Base-by-base conservation (phyloP, 2,329 filamentous ascomycete genomes). In the Cladosporium velox region DNA sequence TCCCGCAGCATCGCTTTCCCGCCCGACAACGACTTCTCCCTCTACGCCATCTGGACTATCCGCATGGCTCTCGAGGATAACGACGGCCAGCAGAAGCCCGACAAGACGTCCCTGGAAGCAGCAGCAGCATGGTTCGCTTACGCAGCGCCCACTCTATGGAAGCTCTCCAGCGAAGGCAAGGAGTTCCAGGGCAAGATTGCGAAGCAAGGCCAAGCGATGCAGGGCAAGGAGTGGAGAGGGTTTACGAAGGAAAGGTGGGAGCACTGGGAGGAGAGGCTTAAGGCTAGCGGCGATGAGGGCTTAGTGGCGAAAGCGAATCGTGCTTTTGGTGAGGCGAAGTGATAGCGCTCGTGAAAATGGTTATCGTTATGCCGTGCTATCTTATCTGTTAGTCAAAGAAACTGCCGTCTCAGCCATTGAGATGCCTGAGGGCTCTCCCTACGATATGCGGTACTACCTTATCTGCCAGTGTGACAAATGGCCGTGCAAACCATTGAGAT, bases 11-110 rank as follows among this genome's bases (percentile, higher is more conserved):
- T 69, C 15, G 57, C 69, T 21, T 64, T 64, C 0, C 71, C 72
- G 4, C 28, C 35, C 28, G 35, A 47, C 6, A 59, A 30, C 57
- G 73, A 74, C 65, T 68, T 74, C 57, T 74, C 74, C 2, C 64
- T 75, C 15, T 75, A 72, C 51, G 68, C 69, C 52, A 67, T 76
- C 30, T 76, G 74, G 74, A 72, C 74, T 6, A 62, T 75, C 21
- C 70, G 74, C n/a, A 55, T 67, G 12, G 73, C 72, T 5, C 67
- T 76, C 6, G 74, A 76, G 61, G 67, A 72, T 2, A 5, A 65
- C 6, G 64, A 68, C 30, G 38, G 24, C 8, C 12, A 47, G 12
- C 21, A 59, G 18, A 59, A 58, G 34, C 59, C 63, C 24, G 61
- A 67, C 11, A 69, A 74, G 34, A 66, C 69, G 6, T 68, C 72